phyloP scores from a whole-genome alignment of 441 rosid genomes.

The Aleurites moluccanus region DNA sequence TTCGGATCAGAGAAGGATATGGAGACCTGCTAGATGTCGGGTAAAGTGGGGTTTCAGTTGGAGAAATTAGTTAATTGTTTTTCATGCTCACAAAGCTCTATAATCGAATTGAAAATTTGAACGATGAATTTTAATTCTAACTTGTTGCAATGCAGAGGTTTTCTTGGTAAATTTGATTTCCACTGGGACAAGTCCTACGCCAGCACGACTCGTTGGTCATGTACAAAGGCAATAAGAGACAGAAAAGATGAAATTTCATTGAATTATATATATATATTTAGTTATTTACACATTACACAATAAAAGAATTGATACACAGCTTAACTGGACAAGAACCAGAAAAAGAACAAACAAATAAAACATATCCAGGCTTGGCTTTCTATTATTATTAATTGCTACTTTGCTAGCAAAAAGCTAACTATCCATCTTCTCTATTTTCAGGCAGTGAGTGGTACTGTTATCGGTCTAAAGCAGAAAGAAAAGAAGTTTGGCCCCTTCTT shows the following conservation, averaged over 20 bases:
- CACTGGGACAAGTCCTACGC: too few species aligned
- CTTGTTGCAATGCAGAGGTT: too few species aligned
- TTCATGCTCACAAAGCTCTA: too few species aligned
- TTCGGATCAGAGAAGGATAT: too few species aligned
- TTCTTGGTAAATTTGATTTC: too few species aligned
- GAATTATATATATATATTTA: not conserved
- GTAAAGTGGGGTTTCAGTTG: too few species aligned
- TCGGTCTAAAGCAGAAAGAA: conserved; percentile 69
- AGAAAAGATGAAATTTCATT: not conserved
- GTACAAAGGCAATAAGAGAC: not conserved
- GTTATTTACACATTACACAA: conserved; percentile 9
- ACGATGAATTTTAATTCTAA: not conserved
- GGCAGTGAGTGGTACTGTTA: conserved; percentile 16
- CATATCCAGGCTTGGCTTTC: not conserved
- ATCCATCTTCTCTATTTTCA: not conserved
- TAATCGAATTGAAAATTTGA: too few species aligned
- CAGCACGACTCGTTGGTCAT: too few species aligned
- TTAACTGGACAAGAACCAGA: not conserved
- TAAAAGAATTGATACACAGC: not conserved
- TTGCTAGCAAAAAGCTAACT: conserved; percentile 7
- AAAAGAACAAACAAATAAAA: not conserved
- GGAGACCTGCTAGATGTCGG: too few species aligned
- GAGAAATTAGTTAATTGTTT: too few species aligned
- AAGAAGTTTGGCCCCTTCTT: conserved; percentile 50
- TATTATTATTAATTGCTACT: not conserved